Evolutionary conservation across 352 stramenopile species (phyloP), one percentile per base, ranked within the genome.

Genomic region (Globisporangium okanoganense): DNA sequence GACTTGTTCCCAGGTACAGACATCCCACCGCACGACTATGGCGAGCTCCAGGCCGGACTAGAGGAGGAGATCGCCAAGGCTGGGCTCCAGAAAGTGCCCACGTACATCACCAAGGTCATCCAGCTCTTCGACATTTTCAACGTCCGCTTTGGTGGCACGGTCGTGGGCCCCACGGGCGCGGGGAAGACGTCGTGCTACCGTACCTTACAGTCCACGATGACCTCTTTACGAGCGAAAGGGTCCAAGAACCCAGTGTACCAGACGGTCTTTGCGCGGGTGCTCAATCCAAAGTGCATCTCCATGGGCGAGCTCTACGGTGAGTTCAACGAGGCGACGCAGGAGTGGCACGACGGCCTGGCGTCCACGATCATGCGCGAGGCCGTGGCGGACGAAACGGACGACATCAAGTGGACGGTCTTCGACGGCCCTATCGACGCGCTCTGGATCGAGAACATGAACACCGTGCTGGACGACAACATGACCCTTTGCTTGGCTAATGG

Each of bases 401-500:
- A 95, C 40, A 74, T 79, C 33, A 90, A 87, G 48, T 98, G 93
- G 93, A 97, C 87, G 0, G 85, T 98, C 5, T 98, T 98, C 36
- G 93, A 98, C 61, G 93, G 93, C 2, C 93, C 93, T 10, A 97
- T 98, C 54, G 93, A 98, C 66, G 88, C 93, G n/a, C 70, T 97
- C 8, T 98, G 93, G 93, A 98, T 98, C 43, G 93, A 98, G 65
- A 98, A 98, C 69, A 97, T 98, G 90, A 98, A 98, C 75, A 98
- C 93, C 1, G 93, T 98, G 0, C 65, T 98, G 6, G 93, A 98
- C 62, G 93, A 98, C 70, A 98, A 98, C 67, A 98, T 97, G 92
- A 98, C 88, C 5, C 70, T 98, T 10, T 98, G 92, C 60, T 76
- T 98, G 0, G 90, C 92, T 0, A 98, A 97, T 62, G 94, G 93